Percentiles rank a stretch among this genome's conserved stretches.
Conservation (phyloP, 1,284 basidiomycete species). For the Mycosarcoma maydis region DNA sequence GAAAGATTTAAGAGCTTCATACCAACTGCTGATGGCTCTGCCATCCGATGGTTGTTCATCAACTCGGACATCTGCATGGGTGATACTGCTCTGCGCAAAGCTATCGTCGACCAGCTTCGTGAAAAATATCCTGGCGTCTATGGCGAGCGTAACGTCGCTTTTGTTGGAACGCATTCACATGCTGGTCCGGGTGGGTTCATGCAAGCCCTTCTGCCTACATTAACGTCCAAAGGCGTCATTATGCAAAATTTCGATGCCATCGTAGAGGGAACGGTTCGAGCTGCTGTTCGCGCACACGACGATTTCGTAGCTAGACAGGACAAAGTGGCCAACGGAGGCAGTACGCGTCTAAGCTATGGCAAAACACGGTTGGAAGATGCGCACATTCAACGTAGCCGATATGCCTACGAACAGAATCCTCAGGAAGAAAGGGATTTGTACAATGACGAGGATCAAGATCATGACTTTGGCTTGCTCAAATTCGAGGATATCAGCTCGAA, state of each 20-base stretch:
- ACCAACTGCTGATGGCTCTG: constrained; percentile 41
- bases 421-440: constrained; percentile 52
- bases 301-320: constrained; percentile 68
- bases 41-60: constrained; percentile 75
- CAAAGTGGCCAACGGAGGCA: constrained; percentile 5
- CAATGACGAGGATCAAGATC: constrained; percentile 53
- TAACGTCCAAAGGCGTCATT: constrained; percentile 80
- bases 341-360: constrained; percentile 69
- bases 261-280: constrained; percentile 75
- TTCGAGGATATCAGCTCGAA: constrained; percentile 37
- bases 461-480: constrained; percentile 56
- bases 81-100: constrained; percentile 78
- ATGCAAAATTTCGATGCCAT: constrained; percentile 74
- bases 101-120: constrained; percentile 74
- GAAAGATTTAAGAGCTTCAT: constrained; percentile 22
- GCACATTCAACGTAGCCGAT: constrained; percentile 73
- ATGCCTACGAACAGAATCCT: constrained; percentile 56
- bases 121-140: constrained; percentile 75
- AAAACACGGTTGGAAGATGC: constrained; percentile 75
- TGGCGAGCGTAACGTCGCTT: constrained; percentile 77
- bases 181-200: constrained; percentile 82
- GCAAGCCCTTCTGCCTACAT: constrained; percentile 77
- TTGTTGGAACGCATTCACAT: constrained; percentile 80
- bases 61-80: constrained; percentile 76
- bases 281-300: constrained; percentile 76